Evolutionary conservation across 371 early-diverging fungal species (phyloP), one percentile per base, ranked within the genome.

Genomic region (Lichtheimia corymbifera): DNA sequence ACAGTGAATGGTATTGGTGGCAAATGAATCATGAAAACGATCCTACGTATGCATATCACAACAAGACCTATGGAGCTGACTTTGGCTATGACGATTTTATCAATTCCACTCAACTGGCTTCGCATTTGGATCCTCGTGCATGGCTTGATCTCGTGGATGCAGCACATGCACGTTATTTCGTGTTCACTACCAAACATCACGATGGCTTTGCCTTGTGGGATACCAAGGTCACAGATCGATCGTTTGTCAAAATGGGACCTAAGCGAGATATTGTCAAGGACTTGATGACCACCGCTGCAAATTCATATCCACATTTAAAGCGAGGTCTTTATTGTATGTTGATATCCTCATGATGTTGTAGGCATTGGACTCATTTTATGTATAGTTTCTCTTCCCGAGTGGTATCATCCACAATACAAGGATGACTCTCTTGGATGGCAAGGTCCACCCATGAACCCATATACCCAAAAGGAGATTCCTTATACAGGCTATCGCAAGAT

Each of bases 121-220:
- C 43, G n/a, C 22, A 52, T 0, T 73, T 69, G 35, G 60, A 71
- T 41, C 67, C 77, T 28, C 43, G 17, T 15, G 45, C 49, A 1
- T 76, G 73, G 73, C 47, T 76, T 4, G 61, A 69, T 35, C 30
- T 76, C 14, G 57, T 76, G 11, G 50, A 64, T 50, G 44, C 42
- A 14, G 51, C 68, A 7, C 55, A 60, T 13, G 77, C 77, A 11
- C 63, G 57, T 3, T 76, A 76, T 40, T 76, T 65, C 59, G 70
- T 76, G 6, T 68, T 76, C 28, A 76, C 77, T 3, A 64, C 73
- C 15, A 76, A 76, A 41, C 77, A 76, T 44, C 77, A 76, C 44
- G 77, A 76, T 51, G 77, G 77, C 0, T 54, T 73, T 55, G 73
- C 77, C 3, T 54, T 76, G 15, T 76, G 68, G 50, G 66, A 76